phyloP scores from a whole-genome alignment of 306 rosid genomes.

The Citrullus amarus region DNA sequence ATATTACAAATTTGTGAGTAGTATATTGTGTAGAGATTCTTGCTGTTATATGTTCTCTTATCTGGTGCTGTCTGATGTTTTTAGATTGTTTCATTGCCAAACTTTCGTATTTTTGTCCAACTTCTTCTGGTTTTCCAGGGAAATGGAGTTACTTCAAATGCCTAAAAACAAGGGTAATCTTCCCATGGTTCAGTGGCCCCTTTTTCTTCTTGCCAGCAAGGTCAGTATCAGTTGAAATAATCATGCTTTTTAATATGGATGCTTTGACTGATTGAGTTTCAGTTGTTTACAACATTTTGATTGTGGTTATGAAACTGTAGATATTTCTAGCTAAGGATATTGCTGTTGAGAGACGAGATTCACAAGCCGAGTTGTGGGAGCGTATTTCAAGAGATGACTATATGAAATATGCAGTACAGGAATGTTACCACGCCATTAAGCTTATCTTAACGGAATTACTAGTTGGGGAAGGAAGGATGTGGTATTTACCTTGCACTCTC shows the following conservation, averaged over 20 bases:
- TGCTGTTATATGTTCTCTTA: conserved; percentile 4
- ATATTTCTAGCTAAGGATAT: conserved; percentile 82
- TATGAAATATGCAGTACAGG: conserved; percentile 94
- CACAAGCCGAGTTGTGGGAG: conserved; percentile 77
- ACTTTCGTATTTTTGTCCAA: neutral
- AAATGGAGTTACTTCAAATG: conserved; percentile 77
- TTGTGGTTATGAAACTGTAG: conserved; percentile 22
- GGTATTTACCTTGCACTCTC: conserved; percentile 32
- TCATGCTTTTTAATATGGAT: neutral
- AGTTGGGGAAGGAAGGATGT: conserved; percentile 64
- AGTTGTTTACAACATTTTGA: neutral
- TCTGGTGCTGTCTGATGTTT: neutral
- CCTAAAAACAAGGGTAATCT: conserved; percentile 69
- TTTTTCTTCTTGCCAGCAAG: conserved; percentile 97
- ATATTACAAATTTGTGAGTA: conserved; percentile 74
- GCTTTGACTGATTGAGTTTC: neutral
- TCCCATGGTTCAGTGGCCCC: conserved; percentile 92
- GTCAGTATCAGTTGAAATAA: conserved; percentile 14
- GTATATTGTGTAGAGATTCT: neutral
- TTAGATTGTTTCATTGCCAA: neutral
- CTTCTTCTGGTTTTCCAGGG: conserved; percentile 27
- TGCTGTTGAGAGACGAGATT: conserved; percentile 63
- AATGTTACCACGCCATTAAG: conserved; percentile 56
- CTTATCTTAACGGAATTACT: conserved; percentile 58
- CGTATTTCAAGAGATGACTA: conserved; percentile 77